A percentile compares a stretch with the other conserved stretches of the same genome.
Evolutionary conservation across 129 eudicot genomes (phyloP).

Genomic region (Logfia minima): DNA sequence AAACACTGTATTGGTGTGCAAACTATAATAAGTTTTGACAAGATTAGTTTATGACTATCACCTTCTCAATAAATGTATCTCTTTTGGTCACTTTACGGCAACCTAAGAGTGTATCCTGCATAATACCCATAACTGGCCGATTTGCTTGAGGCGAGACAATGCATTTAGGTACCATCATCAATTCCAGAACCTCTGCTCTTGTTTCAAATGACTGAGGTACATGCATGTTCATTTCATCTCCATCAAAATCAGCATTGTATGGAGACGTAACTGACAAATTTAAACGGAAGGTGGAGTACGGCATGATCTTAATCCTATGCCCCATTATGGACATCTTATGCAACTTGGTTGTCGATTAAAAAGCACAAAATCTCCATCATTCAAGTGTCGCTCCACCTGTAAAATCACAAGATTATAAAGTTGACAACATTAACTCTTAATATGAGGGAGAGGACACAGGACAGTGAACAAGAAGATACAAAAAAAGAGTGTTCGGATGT

Average conservation of each 20-base stretch:
- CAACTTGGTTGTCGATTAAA: constrained; percentile 96
- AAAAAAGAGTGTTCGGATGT: no score
- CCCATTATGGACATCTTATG: constrained; percentile 99
- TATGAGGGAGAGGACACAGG: background rate
- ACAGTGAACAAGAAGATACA: no score
- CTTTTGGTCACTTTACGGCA: constrained; percentile 93
- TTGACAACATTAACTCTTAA: background rate
- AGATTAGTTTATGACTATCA: constrained; percentile 18
- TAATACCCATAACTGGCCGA: constrained; percentile 97
- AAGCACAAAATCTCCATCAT: constrained; percentile 94
- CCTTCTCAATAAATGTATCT: constrained; percentile 98
- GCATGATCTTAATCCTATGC: constrained; percentile 94
- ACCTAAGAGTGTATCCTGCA: constrained; percentile 93
- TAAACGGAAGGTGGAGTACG: constrained; percentile 90
- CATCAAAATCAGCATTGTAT: constrained; percentile 98
- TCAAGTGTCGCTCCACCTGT: constrained; percentile 93
- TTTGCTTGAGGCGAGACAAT: constrained; percentile 94
- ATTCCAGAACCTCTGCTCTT: constrained; percentile 88
- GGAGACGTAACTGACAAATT: constrained; percentile 95
- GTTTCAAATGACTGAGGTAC: constrained; percentile 98
- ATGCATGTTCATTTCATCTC: constrained; percentile 99
- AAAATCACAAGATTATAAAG: background rate
- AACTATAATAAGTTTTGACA: no score
- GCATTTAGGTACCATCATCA: constrained; percentile 98
- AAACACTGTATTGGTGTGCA: no score